phyloP scores from a whole-genome alignment of 306 rosid genomes.

The Ceratonia siliqua region DNA sequence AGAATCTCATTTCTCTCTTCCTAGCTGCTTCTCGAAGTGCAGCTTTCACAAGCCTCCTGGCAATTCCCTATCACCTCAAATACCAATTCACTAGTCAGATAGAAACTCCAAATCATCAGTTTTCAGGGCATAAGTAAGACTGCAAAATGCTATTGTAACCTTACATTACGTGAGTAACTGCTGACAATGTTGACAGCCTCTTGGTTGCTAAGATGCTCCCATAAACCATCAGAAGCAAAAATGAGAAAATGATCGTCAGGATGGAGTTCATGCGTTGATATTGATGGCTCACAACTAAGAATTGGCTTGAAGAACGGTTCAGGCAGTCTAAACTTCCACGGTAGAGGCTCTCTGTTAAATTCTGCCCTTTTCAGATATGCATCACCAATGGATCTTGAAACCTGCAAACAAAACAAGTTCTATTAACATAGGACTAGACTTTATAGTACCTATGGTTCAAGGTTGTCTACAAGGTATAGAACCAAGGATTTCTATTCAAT shows the following conservation, averaged over 20 bases:
- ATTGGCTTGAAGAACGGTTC: conserved; percentile 78
- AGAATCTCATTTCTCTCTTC: conserved; percentile 96
- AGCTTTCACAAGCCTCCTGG: conserved; percentile 68
- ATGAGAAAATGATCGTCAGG: conserved; percentile 82
- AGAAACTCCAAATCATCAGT: neutral
- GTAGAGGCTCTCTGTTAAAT: conserved; percentile 79
- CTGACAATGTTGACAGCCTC: conserved; percentile 89
- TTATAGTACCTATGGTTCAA: neutral
- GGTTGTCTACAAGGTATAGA: neutral
- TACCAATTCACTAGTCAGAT: too few relatives aligned
- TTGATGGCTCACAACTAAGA: conserved; percentile 82
- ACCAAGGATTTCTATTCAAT: too few relatives aligned
- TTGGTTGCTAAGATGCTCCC: conserved; percentile 93
- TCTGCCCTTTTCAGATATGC: conserved; percentile 85
- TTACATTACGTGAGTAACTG: conserved; percentile 72
- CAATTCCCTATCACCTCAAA: conserved; percentile 68
- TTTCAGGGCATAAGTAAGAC: neutral
- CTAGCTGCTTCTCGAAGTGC: conserved; percentile 89
- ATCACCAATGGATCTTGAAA: conserved; percentile 97
- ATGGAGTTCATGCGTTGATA: conserved; percentile 60
- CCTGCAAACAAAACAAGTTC: conserved; percentile 44
- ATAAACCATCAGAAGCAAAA: conserved; percentile 95
- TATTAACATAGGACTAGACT: conserved; percentile 4
- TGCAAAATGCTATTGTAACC: conserved; percentile 37
- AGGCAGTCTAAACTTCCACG: conserved; percentile 75